These are phyloP conservation scores for Colletotrichum sp. DNA, from an alignment of 2,329 filamentous ascomycete species.

Conservation along the genomic window DNA sequence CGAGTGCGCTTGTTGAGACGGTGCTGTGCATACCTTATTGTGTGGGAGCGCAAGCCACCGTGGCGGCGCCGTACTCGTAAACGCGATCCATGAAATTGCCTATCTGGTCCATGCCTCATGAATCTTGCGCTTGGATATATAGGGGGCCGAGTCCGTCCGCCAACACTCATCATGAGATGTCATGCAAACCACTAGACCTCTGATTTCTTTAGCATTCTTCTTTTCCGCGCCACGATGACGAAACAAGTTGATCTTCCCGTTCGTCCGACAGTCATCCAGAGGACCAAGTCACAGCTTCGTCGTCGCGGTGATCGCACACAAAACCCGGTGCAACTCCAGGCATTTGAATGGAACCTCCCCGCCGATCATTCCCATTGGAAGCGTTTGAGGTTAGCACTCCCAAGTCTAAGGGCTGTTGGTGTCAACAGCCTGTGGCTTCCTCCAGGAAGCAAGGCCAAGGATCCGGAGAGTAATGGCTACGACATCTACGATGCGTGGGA, in stretches of 20 bases:
- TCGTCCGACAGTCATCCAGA: neutral
- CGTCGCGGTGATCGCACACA: neutral
- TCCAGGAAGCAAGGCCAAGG: conserved; percentile 17
- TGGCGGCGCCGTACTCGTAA: neutral
- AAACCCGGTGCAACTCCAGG: conserved; percentile 14
- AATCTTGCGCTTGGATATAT: conserved; percentile 2
- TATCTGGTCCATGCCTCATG: neutral
- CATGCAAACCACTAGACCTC: neutral
- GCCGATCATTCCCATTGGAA: conserved; percentile 13
- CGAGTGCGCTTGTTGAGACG: neutral
- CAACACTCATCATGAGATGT: neutral
- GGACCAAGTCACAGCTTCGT: neutral
- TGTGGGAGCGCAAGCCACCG: conserved; percentile 1
- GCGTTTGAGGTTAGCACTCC: neutral
- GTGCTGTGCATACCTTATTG: neutral
- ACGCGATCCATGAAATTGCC: neutral
- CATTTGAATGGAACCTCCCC: conserved; percentile 17
- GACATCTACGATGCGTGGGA: conserved; percentile 20
- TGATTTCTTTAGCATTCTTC: neutral
- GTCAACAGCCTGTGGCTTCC: conserved; percentile 13
- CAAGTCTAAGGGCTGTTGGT: neutral
- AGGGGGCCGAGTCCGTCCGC: neutral
- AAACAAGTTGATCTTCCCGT: neutral
- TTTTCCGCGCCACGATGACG: neutral
- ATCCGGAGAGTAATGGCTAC: conserved; percentile 17